Evolutionary conservation across 2,329 filamentous ascomycete species (phyloP).

Genomic region (Alternaria panax): DNA sequence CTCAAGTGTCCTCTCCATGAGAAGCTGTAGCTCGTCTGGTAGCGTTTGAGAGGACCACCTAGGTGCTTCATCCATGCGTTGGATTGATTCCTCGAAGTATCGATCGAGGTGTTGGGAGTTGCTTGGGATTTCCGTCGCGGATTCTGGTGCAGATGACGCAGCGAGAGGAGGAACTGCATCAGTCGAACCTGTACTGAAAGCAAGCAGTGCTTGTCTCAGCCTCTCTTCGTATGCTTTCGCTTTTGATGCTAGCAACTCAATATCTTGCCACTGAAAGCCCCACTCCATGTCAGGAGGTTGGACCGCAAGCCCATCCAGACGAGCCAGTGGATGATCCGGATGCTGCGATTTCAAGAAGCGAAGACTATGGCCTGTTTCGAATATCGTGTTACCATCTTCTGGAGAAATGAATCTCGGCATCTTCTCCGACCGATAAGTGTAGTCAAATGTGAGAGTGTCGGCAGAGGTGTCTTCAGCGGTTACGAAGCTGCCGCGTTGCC

Average conservation of each 20-base stretch:
- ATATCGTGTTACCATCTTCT: slow-evolving; percentile 75
- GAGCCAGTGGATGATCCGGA: slow-evolving; percentile 72
- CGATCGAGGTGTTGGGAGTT: slow-evolving; percentile 19
- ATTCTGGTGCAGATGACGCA: not conserved
- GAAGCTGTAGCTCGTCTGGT: slow-evolving; percentile 39
- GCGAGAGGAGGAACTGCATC: not conserved
- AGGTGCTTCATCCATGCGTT: slow-evolving; percentile 36
- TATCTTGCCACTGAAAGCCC: slow-evolving; percentile 75
- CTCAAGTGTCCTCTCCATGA: slow-evolving; percentile 32
- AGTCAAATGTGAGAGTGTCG: slow-evolving; percentile 57
- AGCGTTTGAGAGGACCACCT: slow-evolving; percentile 14
- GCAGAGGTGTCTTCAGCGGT: slow-evolving; percentile 35
- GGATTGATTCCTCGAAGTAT: slow-evolving; percentile 39
- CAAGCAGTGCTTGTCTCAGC: slow-evolving; percentile 40
- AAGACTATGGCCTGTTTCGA: slow-evolving; percentile 80
- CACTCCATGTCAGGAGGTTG: slow-evolving; percentile 68
- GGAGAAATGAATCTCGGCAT: slow-evolving; percentile 75
- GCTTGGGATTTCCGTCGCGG: not conserved
- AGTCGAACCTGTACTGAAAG: slow-evolving; percentile 25
- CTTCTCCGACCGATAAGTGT: slow-evolving; percentile 67
- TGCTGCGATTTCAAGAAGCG: slow-evolving; percentile 75
- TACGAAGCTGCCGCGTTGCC: slow-evolving; percentile 42
- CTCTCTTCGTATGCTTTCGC: slow-evolving; percentile 62
- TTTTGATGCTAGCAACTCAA: slow-evolving; percentile 68
- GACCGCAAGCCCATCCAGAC: slow-evolving; percentile 57